Percentiles rank a stretch among this genome's conserved stretches.
Evolutionary conservation across 768 basidiomycete species (phyloP).

Genomic region (Krasilnikovozyma curviuscula): DNA sequence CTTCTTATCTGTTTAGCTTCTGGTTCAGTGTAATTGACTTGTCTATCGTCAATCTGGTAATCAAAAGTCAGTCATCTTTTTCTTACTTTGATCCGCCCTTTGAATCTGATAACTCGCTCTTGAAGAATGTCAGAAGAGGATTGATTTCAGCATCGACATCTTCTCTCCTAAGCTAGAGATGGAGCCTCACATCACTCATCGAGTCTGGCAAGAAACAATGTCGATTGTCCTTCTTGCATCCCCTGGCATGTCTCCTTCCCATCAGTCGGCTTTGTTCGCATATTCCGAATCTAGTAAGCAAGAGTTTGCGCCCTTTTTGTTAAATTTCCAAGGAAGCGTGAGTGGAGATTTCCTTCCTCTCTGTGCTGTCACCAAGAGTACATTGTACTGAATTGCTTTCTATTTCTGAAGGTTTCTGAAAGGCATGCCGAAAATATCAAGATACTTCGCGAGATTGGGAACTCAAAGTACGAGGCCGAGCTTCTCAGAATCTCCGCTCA

Average conservation of each 20-base stretch:
- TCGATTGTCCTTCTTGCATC: conserved; percentile 45
- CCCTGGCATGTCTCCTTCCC: conserved; percentile 39
- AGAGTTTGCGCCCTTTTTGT: conserved; percentile 49
- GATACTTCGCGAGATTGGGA: conserved; percentile 57
- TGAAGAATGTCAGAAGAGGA: conserved; percentile 25
- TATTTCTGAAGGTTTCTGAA: conserved; percentile 36
- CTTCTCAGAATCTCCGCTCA: conserved; percentile 16
- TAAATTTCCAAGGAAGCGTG: conserved; percentile 36
- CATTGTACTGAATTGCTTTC: neutral
- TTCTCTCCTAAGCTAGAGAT: conserved; percentile 45
- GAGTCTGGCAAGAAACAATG: conserved; percentile 65
- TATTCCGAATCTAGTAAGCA: conserved; percentile 41
- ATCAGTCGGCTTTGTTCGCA: conserved; percentile 38
- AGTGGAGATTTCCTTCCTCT: neutral
- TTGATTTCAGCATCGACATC: conserved; percentile 66
- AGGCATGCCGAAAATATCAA: conserved; percentile 61
- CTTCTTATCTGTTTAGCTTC: conserved; percentile 25
- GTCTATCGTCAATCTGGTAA: conserved; percentile 33
- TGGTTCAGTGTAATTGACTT: conserved; percentile 48
- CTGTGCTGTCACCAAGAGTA: neutral
- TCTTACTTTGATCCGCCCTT: neutral
- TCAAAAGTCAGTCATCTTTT: conserved; percentile 38
- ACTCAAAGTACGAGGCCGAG: conserved; percentile 37
- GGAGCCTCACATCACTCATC: conserved; percentile 38
- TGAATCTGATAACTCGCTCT: neutral